Percentiles rank a stretch among this genome's conserved stretches.
Evolutionary conservation across 176 grass and related monocot genomes (phyloP).

Genomic region (Oropetium thomaeum): DNA sequence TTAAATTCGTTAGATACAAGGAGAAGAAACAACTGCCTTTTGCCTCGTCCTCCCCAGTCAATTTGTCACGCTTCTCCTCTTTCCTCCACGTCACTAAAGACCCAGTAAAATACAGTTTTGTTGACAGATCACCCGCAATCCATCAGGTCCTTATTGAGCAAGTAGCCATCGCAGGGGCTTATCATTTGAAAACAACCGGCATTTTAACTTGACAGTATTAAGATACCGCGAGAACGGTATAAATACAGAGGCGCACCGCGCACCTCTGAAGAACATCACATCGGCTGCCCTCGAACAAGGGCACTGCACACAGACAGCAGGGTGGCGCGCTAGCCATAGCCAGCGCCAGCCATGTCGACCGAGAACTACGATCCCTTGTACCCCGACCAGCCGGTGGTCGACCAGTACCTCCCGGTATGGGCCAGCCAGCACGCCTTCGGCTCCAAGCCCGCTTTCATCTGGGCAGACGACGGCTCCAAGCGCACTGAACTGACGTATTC

Average conservation of each 20-base stretch:
- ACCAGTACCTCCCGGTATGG: slow-evolving; percentile 50
- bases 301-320: neutral
- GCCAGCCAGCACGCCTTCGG: slow-evolving; percentile 22
- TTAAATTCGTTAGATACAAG: neutral
- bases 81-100: neutral
- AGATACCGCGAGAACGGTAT: neutral
- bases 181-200: too few species aligned
- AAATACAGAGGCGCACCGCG: neutral
- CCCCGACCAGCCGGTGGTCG: slow-evolving; percentile 53
- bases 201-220: too few species aligned
- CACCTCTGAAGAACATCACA: neutral
- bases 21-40: slow-evolving; percentile 17
- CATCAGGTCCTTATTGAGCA: neutral
- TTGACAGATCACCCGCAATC: neutral
- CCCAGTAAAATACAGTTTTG: neutral
- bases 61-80: neutral
- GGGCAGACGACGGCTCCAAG: slow-evolving; percentile 41
- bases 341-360: slow-evolving; percentile 32
- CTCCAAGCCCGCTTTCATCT: slow-evolving; percentile 48
- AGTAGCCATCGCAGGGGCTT: neutral
- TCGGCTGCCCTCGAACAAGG: neutral
- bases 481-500: slow-evolving; percentile 33
- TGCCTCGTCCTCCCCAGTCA: neutral
- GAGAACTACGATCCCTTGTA: slow-evolving; percentile 58
- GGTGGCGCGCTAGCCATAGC: neutral